These are phyloP conservation scores for Anthracocystis setariae DNA, from an alignment of 1,284 basidiomycete genomes.

Conservation along the genomic window DNA sequence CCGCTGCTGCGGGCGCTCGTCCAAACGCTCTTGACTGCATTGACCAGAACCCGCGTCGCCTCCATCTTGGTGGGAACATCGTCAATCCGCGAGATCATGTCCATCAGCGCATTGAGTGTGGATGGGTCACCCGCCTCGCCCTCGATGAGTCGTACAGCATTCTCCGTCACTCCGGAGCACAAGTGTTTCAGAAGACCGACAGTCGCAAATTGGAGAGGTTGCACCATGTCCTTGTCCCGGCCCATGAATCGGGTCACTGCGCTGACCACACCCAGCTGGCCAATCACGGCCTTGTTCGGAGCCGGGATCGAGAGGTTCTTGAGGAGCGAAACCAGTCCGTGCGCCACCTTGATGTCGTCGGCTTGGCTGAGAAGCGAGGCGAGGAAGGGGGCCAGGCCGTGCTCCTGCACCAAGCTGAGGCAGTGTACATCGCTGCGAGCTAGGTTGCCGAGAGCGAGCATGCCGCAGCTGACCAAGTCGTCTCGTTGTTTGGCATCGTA, in stretches of 20 bases:
- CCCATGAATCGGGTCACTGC: conserved; percentile 34
- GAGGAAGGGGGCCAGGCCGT: conserved; percentile 48
- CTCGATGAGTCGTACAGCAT: conserved; percentile 74
- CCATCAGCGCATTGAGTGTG: conserved; percentile 77
- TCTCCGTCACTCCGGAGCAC: conserved; percentile 72
- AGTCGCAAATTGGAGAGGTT: conserved; percentile 82
- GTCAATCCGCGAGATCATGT: conserved; percentile 81
- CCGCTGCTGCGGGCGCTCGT: conserved; percentile 15
- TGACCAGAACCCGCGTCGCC: conserved; percentile 85
- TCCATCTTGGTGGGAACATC: conserved; percentile 86
- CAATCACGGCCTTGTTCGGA: conserved; percentile 53
- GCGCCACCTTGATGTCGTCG: conserved; percentile 53
- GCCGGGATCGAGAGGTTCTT: conserved; percentile 61
- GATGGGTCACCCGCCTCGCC: conserved; percentile 32
- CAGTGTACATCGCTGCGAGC: conserved; percentile 70
- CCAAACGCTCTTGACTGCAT: conserved; percentile 72
- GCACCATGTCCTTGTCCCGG: conserved; percentile 52
- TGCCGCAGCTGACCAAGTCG: conserved; percentile 83
- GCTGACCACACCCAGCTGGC: conserved; percentile 32
- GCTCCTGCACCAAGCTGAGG: conserved; percentile 50
- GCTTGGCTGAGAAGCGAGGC: conserved; percentile 40
- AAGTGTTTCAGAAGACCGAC: conserved; percentile 90
- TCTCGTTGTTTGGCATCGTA: conserved; percentile 71
- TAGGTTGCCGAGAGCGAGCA: conserved; percentile 82
- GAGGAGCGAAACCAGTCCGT: conserved; percentile 55